A percentile compares a stretch with the other conserved stretches of the same genome.
Conservation (phyloP, 2,329 filamentous ascomycete genomes). For the Tympanopsis confertula region DNA sequence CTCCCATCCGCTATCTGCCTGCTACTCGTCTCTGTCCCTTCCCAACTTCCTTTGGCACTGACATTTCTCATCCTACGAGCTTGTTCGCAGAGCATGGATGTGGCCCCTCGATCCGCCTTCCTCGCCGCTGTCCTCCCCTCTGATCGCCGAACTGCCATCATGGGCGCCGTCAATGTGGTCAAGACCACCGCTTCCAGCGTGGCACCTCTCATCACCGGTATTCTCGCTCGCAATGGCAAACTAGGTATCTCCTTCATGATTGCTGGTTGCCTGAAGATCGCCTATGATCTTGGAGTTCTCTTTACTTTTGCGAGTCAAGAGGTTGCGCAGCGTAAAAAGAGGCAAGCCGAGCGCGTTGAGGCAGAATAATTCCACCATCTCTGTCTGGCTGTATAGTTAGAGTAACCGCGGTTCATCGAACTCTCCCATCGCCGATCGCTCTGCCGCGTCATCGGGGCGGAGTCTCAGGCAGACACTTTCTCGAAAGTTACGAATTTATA, state of each 20-base stretch:
- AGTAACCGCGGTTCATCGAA: too few relatives aligned
- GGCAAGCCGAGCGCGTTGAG: too few relatives aligned
- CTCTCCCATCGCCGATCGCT: too few relatives aligned
- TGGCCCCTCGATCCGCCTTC: conserved; percentile 59
- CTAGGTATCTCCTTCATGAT: conserved; percentile 53
- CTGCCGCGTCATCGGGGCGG: too few relatives aligned
- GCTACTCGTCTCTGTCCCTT: conserved; percentile 46
- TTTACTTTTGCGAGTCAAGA: conserved; percentile 28
- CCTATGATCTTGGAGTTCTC: conserved; percentile 47
- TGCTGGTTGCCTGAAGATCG: conserved; percentile 50
- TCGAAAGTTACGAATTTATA: too few relatives aligned
- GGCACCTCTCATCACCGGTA: conserved; percentile 53
- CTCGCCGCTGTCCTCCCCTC: conserved; percentile 53
- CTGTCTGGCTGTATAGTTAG: too few relatives aligned
- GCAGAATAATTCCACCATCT: too few relatives aligned
- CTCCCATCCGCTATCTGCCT: conserved; percentile 58
- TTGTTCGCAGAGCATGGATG: conserved; percentile 57
- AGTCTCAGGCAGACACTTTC: too few relatives aligned
- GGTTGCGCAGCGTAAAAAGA: too few relatives aligned
- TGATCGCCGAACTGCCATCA: conserved; percentile 57
- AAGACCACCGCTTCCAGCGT: conserved; percentile 53
- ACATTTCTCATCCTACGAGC: conserved; percentile 50
- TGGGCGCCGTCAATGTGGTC: conserved; percentile 59
- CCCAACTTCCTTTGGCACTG: conserved; percentile 38
- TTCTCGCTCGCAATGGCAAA: conserved; percentile 38